These are phyloP conservation scores for Wickerhamiella kurtzmanii DNA, from an alignment of 805 yeast genomes.

Conservation along the genomic window DNA sequence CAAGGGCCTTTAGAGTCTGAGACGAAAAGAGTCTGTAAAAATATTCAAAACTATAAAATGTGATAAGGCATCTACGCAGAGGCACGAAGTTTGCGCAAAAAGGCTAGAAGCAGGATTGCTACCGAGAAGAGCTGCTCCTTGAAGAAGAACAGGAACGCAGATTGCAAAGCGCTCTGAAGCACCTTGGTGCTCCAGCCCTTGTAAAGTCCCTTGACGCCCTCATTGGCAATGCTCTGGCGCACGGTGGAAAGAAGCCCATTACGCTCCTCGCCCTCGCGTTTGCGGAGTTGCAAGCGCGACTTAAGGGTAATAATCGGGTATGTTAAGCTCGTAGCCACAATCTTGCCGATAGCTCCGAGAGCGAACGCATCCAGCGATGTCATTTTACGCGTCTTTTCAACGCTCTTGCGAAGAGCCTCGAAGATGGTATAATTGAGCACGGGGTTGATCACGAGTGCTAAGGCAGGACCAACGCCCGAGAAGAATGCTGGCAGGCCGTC, in stretches of 20 bases:
- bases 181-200: conserved; percentile 71
- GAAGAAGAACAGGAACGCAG: conserved; percentile 81
- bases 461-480: conserved; percentile 79
- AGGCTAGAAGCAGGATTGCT: conserved; percentile 40
- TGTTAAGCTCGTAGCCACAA: conserved; percentile 76
- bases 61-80: neutral
- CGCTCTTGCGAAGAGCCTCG: conserved; percentile 65
- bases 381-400: conserved; percentile 41
- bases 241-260: conserved; percentile 27
- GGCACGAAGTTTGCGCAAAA: conserved; percentile 22
- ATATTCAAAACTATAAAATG: neutral
- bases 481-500: conserved; percentile 67
- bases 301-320: conserved; percentile 85
- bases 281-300: conserved; percentile 70
- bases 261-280: conserved; percentile 19
- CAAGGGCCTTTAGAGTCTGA: conserved; percentile 25
- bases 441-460: conserved; percentile 75
- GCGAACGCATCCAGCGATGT: conserved; percentile 68
- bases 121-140: conserved; percentile 68
- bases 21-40: conserved; percentile 1
- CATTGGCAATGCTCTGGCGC: conserved; percentile 45
- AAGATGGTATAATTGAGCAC: conserved; percentile 83
- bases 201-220: conserved; percentile 67
- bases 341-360: conserved; percentile 80
- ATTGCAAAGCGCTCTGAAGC: conserved; percentile 70